Percentiles rank a stretch among this genome's conserved stretches.
phyloP scores from a whole-genome alignment of 2,329 filamentous ascomycete species.

The Aspergillus sp. region DNA sequence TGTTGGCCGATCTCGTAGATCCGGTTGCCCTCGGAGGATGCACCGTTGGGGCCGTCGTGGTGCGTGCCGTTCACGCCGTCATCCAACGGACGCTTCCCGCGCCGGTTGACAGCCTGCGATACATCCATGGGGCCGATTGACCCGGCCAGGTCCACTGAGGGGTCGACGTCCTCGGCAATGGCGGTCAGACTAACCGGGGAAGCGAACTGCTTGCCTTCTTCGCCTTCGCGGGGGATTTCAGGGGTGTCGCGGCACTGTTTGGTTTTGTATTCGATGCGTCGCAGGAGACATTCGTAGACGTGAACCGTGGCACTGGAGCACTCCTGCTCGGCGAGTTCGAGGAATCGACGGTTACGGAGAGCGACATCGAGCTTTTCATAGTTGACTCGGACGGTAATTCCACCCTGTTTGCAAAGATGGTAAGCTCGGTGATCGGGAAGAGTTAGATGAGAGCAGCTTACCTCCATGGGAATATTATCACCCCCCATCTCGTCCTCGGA shows the following conservation, averaged over 20 bases:
- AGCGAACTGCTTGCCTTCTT: constrained; percentile 41
- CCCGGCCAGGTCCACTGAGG: constrained; percentile 35
- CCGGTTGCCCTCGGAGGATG: constrained; percentile 22
- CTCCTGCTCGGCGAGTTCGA: constrained; percentile 67
- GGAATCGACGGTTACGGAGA: constrained; percentile 75
- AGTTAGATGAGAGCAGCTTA: constrained; percentile 18
- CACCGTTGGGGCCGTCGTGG: constrained; percentile 45
- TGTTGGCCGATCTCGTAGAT: constrained; percentile 39
- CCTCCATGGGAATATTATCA: constrained; percentile 38
- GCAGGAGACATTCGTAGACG: constrained; percentile 74
- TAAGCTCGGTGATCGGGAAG: constrained; percentile 10
- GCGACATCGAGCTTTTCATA: constrained; percentile 81
- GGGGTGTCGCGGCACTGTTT: constrained; percentile 59
- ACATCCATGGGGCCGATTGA: constrained; percentile 34
- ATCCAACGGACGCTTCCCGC: constrained; percentile 32
- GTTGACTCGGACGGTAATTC: constrained; percentile 75
- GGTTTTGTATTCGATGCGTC: constrained; percentile 67
- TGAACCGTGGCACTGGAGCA: constrained; percentile 72
- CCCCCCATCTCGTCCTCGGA: constrained; percentile 35
- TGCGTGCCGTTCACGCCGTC: constrained; percentile 45
- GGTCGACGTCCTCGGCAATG: constrained; percentile 38
- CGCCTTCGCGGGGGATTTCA: constrained; percentile 41
- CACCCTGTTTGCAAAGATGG: constrained; percentile 52
- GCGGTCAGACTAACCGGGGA: constrained; percentile 33
- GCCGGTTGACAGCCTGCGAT: constrained; percentile 22